Percentiles rank a stretch among this genome's conserved stretches.
Evolutionary conservation across 345 rosid genomes (phyloP).

Genomic region (Gossypium rotundifolium): DNA sequence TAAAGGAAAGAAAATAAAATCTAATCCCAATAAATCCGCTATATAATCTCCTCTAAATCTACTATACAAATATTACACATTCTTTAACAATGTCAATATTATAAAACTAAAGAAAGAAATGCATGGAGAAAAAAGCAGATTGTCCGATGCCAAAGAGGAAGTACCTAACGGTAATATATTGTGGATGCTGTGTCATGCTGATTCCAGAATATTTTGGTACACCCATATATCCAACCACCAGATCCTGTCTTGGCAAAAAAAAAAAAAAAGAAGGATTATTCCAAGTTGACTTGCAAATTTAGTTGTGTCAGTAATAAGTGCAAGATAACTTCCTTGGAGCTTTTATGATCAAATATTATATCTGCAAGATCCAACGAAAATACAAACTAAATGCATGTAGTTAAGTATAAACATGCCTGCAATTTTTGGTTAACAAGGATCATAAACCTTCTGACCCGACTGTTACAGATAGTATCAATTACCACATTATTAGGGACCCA

Average conservation of each 20-base stretch:
- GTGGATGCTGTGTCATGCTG: slow-evolving; percentile 94
- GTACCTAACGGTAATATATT: slow-evolving; percentile 85
- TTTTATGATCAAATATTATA: neutral
- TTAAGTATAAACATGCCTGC: neutral
- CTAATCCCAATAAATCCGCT: too few relatives aligned
- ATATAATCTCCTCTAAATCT: too few relatives aligned
- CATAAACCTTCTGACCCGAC: neutral
- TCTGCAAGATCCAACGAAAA: neutral
- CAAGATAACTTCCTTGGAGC: neutral
- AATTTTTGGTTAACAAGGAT: neutral
- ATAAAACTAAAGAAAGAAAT: neutral
- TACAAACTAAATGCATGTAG: neutral
- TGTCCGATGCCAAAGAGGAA: neutral
- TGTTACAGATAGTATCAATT: too few relatives aligned
- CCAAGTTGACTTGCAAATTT: neutral
- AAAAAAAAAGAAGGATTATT: slow-evolving; percentile 6
- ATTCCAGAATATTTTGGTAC: slow-evolving; percentile 86
- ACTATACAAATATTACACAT: too few relatives aligned
- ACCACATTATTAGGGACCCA: too few relatives aligned
- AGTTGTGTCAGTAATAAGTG: neutral
- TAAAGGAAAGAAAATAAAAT: too few relatives aligned
- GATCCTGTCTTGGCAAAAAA: slow-evolving; percentile 44
- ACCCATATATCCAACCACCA: slow-evolving; percentile 97
- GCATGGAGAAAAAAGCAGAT: neutral
- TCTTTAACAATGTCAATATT: neutral